Conservation (phyloP, 176 grass and related monocot species). For the Oryza glumipatula region DNA sequence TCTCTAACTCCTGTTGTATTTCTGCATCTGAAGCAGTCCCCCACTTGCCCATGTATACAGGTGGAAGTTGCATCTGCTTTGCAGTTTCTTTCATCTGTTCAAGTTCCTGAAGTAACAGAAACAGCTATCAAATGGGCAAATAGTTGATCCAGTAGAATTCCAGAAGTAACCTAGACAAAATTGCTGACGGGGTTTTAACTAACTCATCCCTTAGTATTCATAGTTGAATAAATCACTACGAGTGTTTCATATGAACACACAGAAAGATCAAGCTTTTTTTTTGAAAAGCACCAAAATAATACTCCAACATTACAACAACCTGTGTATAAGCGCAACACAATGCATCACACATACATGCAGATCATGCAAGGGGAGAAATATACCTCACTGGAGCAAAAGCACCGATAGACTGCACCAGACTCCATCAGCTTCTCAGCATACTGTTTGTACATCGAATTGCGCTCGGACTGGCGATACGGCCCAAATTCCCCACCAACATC, state of each 20-base stretch:
- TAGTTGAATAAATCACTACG: not conserved
- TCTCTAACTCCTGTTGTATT: conserved; percentile 71
- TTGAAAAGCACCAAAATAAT: not conserved
- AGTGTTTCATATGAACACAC: not conserved
- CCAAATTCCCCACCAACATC: conserved; percentile 82
- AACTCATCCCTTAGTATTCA: not conserved
- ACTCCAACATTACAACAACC: not conserved
- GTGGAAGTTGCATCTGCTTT: conserved; percentile 82
- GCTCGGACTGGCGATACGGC: conserved; percentile 90
- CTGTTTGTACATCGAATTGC: conserved; percentile 87
- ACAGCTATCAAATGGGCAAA: not conserved
- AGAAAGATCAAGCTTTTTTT: not conserved
- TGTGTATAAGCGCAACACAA: not conserved
- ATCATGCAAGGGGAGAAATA: not conserved
- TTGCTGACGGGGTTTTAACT: not conserved
- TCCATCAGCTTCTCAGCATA: conserved; percentile 79
- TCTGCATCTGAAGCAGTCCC: conserved; percentile 74
- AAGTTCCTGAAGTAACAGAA: conserved; percentile 64
- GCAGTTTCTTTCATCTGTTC: conserved; percentile 97
- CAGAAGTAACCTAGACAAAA: not conserved
- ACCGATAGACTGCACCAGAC: conserved; percentile 80
- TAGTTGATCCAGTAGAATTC: not conserved
- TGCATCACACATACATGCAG: not conserved
- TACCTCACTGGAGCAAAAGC: conserved; percentile 94
- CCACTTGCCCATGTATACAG: conserved; percentile 96